Evolutionary conservation across 345 rosid genomes (phyloP), one percentile per base, ranked within the genome.

Genomic region (Linum trigynum): DNA sequence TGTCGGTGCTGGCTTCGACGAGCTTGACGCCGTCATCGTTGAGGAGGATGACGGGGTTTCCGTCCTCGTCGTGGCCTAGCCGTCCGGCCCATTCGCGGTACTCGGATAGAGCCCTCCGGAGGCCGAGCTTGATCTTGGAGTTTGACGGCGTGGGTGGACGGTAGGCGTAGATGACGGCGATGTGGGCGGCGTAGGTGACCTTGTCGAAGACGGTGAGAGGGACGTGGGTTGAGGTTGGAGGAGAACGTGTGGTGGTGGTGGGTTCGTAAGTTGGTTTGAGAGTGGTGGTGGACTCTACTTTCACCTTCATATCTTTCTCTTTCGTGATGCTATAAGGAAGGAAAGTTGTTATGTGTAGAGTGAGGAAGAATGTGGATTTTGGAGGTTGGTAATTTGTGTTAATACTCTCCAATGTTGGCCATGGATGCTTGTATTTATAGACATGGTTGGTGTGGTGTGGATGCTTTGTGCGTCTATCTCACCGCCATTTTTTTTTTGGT

Each of bases 71-170:
- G 41, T 74, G 59, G 12, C 68, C 75, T 12, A 77, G 57, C 74
- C 78, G 59, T 38, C 73, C 73, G 1, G 68, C 76, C 75, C 72
- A 76, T 37, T 71, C 73, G n/a, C 70, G 43, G n/a, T 76, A 76
- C 15, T 55, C 55, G 0, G 79, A 56, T 7, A 76, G 17, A n/a
- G 70, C 77, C 57, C 43, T 71, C 57, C 65, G 41, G 0, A 77
- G 59, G 38, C 75, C 77, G 51, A 3, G 64, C 57, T 48, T 56
- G n/a, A 77, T 55, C 43, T 72, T 58, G 7, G 69, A 9, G 11
- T 63, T 67, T 16, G 68, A 53, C 1, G 75, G 72, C 0, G 77
- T 71, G 16, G 78, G 73, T 1, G 73, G 60, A 5, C 58, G 63
- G 64, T 73, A 77, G 59, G 72, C 71, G 17, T 77, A 77, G 14